Conservation (phyloP, 106 monocot species). For the Amphibolis antarctica region DNA sequence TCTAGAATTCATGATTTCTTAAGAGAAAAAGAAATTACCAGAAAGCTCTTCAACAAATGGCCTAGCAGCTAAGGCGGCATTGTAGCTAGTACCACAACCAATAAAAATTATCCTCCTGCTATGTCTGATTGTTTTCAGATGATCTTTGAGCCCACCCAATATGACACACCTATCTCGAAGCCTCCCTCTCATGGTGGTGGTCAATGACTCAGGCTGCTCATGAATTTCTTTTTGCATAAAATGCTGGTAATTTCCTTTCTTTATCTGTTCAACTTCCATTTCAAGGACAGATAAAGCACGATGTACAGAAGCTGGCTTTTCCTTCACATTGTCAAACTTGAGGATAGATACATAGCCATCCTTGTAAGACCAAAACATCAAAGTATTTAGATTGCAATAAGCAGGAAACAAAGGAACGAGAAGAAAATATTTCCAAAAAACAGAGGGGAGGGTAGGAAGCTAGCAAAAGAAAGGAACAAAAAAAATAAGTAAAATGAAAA, state of each 20-base stretch:
- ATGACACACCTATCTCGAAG: slow-evolving; percentile 61
- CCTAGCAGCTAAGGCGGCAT: slow-evolving; percentile 92
- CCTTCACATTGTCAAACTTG: slow-evolving; percentile 75
- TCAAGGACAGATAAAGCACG: slow-evolving; percentile 92
- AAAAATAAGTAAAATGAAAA: too few species aligned
- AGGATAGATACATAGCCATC: slow-evolving; percentile 90
- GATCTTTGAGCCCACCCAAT: slow-evolving; percentile 82
- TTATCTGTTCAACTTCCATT: slow-evolving; percentile 99
- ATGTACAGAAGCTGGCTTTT: slow-evolving; percentile 91
- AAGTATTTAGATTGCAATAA: neutral
- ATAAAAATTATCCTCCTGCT: slow-evolving; percentile 88
- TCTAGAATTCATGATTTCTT: neutral
- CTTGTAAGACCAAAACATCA: slow-evolving; percentile 12
- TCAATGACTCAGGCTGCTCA: slow-evolving; percentile 91
- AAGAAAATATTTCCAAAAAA: too few species aligned
- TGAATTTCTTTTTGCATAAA: slow-evolving; percentile 99
- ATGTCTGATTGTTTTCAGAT: slow-evolving; percentile 85
- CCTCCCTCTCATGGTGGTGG: slow-evolving; percentile 96
- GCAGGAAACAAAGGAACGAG: too few species aligned
- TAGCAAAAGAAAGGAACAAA: too few species aligned
- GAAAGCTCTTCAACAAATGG: slow-evolving; percentile 84
- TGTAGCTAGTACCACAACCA: slow-evolving; percentile 95
- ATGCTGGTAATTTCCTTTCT: slow-evolving; percentile 91
- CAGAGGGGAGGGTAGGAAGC: too few species aligned
- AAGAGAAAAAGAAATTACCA: slow-evolving; percentile 23